Evolutionary conservation across 768 basidiomycete species (phyloP).

Genomic region (Lactarius vividus): DNA sequence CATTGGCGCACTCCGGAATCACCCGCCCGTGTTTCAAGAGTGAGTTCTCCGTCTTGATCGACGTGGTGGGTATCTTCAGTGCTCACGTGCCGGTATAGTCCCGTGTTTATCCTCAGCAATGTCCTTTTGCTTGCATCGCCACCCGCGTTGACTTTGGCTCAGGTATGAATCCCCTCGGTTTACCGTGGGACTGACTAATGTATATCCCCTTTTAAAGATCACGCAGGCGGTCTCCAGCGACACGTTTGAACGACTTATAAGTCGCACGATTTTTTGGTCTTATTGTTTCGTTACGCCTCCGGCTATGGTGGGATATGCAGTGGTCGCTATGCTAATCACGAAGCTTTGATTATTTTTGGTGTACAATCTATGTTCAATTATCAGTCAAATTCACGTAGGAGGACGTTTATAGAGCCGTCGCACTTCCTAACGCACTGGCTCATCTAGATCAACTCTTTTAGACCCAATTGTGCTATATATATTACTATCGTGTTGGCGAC

Average conservation of each 20-base stretch:
- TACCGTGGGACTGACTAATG: constrained; percentile 37
- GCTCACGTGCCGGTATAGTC: constrained; percentile 44
- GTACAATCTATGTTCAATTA: constrained; percentile 7
- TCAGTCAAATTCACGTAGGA: neutral
- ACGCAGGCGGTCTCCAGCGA: constrained; percentile 84
- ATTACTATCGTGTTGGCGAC: no score
- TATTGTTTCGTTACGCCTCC: constrained; percentile 89
- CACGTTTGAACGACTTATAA: constrained; percentile 88
- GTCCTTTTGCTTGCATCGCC: constrained; percentile 81
- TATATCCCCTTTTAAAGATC: constrained; percentile 45
- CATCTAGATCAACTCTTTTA: neutral
- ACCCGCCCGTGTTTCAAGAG: constrained; percentile 71
- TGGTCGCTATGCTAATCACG: constrained; percentile 65
- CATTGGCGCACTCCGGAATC: constrained; percentile 53
- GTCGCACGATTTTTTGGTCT: constrained; percentile 89
- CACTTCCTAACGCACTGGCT: neutral
- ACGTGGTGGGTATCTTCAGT: constrained; percentile 10
- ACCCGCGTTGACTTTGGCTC: constrained; percentile 71
- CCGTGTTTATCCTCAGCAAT: constrained; percentile 83
- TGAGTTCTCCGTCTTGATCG: constrained; percentile 41
- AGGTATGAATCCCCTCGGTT: constrained; percentile 36
- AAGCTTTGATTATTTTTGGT: constrained; percentile 41
- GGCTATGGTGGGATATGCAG: constrained; percentile 72
- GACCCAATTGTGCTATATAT: neutral
- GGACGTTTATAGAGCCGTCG: neutral